Conservation (phyloP, 352 stramenopile genomes). For the Phytophthora tentaculata region DNA sequence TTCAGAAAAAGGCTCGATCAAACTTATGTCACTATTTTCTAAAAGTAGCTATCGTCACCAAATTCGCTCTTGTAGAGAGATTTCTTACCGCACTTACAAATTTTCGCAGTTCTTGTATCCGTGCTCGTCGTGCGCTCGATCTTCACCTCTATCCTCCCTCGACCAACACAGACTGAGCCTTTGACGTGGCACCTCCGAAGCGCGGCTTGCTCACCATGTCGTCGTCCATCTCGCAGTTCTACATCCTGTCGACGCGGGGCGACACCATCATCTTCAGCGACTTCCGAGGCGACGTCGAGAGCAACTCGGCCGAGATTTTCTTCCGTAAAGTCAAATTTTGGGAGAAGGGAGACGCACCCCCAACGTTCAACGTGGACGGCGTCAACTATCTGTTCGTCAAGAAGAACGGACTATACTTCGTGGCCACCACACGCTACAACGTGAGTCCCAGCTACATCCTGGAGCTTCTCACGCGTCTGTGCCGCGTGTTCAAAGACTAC, state of each 20-base stretch:
- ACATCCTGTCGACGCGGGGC: conserved; percentile 97
- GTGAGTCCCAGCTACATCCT: conserved; percentile 96
- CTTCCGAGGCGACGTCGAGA: conserved; percentile 92
- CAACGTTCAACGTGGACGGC: conserved; percentile 97
- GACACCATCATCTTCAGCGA: conserved; percentile 99
- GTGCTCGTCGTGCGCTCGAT: conserved; percentile 21
- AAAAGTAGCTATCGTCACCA: not conserved
- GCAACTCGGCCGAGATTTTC: conserved; percentile 95
- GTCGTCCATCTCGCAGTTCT: conserved; percentile 97
- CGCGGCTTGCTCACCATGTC: conserved; percentile 26
- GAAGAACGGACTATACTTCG: conserved; percentile 98
- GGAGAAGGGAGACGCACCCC: conserved; percentile 96
- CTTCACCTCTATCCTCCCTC: conserved; percentile 16
- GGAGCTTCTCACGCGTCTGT: conserved; percentile 94
- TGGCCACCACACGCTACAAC: conserved; percentile 96
- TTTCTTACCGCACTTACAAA: conserved; percentile 9
- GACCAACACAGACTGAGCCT: conserved; percentile 12
- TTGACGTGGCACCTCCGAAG: conserved; percentile 28
- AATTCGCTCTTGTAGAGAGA: conserved; percentile 24
- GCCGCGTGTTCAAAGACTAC: conserved; percentile 99
- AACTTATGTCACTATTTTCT: too few species aligned
- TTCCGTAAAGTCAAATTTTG: conserved; percentile 99
- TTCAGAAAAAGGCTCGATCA: too few species aligned
- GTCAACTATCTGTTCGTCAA: conserved; percentile 99
- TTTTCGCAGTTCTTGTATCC: conserved; percentile 21